Evolutionary conservation across 352 stramenopile genomes (phyloP), one percentile per base, ranked within the genome.

Genomic region (Phytophthora palmivora): DNA sequence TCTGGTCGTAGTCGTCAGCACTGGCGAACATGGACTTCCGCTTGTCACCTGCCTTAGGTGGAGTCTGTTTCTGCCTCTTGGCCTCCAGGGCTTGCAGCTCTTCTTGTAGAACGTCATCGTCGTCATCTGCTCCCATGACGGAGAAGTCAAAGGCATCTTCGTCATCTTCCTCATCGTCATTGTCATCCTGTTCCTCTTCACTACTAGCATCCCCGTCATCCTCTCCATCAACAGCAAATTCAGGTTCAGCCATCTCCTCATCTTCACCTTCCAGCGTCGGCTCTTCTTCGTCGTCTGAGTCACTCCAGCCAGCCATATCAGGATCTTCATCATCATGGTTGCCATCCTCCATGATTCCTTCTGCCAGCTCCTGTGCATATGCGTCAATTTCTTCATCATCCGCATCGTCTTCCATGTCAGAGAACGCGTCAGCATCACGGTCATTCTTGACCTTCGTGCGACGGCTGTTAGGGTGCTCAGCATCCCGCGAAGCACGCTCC

Each of bases 321-420:
- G 79, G 78, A 52, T 95, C 84, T 61, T 92, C 84, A 30, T 94
- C 80, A 36, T 92, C 82, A 54, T 87, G 63, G 47, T 92, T 74
- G 38, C 72, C 87, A 38, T 95, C 77, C 46, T 92, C 41, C 88
- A 98, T 96, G 62, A 98, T 84, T 0, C 84, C 84, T 51, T 97
- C 79, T 4, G 93, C 93, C 58, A 98, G 67, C 55, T 95, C 70
- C 53, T 96, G 79, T 11, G 92, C 92, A 58, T 93, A 98, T 19
- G 81, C 86, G 37, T 97, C 89, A 11, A 96, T 79, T 67, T 96
- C 84, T 30, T 83, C 74, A 32, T 97, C 91, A 5, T 92, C 86
- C 2, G 80, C 84, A 4, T 39, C 65, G 22, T 88, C 77, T 32
- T 79, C 77, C 19, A 74, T 57, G 36, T 84, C 82, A 5, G 86